phyloP scores from a whole-genome alignment of 2,329 filamentous ascomycete genomes.

The Camillea tinctor region DNA sequence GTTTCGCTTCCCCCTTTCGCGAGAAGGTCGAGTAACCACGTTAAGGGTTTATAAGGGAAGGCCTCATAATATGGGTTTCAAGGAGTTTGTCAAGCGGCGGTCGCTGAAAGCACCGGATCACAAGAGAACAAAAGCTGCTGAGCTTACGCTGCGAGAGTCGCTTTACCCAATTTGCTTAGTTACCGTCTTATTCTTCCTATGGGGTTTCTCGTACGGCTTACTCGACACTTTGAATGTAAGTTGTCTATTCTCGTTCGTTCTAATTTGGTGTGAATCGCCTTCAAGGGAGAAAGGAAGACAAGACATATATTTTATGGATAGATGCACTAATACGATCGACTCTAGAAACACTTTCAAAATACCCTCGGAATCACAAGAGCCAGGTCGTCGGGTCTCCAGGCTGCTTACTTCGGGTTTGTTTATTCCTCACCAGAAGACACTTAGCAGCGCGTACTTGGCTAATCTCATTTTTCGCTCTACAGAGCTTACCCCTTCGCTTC shows the following conservation, averaged over 20 bases:
- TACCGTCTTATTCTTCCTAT: slow-evolving; percentile 64
- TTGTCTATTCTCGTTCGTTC: not conserved
- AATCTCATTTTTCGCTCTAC: slow-evolving; percentile 3
- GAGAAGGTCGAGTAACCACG: not conserved
- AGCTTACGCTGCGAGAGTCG: slow-evolving; percentile 66
- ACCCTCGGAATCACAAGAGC: slow-evolving; percentile 53
- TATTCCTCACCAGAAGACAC: not conserved
- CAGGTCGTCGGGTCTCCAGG: slow-evolving; percentile 61
- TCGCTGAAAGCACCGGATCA: slow-evolving; percentile 40
- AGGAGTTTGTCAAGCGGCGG: slow-evolving; percentile 43
- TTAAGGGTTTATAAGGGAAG: not conserved
- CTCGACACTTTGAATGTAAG: slow-evolving; percentile 46
- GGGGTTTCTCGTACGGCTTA: slow-evolving; percentile 57
- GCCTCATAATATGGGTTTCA: slow-evolving; percentile 39
- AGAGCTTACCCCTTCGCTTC: slow-evolving; percentile 70
- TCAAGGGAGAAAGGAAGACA: no score
- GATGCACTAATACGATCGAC: not conserved
- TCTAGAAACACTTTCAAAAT: slow-evolving; percentile 52
- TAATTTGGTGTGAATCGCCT: not conserved
- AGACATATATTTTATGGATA: not conserved
- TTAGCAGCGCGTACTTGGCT: slow-evolving; percentile 3
- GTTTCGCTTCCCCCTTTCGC: not conserved
- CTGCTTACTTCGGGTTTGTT: slow-evolving; percentile 60
- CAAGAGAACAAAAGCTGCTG: slow-evolving; percentile 52
- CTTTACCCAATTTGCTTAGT: slow-evolving; percentile 66